Evolutionary conservation across 305 asterid genomes (phyloP), one percentile per base, ranked within the genome.

Genomic region (Rubia occidens): DNA sequence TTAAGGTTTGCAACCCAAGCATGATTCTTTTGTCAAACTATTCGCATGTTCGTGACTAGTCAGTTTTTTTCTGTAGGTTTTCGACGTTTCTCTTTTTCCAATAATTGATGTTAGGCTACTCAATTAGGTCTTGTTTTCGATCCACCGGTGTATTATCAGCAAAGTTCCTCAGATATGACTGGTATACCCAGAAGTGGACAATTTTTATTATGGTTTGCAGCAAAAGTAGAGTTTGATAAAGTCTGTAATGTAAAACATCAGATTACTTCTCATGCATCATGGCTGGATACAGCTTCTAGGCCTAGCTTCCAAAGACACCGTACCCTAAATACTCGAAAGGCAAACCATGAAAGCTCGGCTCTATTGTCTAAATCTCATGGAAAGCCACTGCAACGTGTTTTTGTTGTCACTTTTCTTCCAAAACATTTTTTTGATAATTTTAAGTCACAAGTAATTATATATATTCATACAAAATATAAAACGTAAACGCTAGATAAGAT

Each of bases 91-190:
- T 62, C 47, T 0, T 63, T 63, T 63, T 39, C 11, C n/a, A 37
- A 3, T n/a, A 26, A 39, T 39, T 37, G 20, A 37, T 43, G 17
- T 63, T 39, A 39, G 51, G 51, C 67, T 63, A n/a, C 32, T n/a
- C 32, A n/a, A 8, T 63, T 18, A 40, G 51, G 51, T 63, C 51
- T 6, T 63, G 67, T 37, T 39, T 61, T 63, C 29, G 51, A 63
- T 21, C 4, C 20, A 8, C 9, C 6, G 3, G 11, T 40, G 67
- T 37, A 35, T 58, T 7, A 58, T 20, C 14, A 10, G 60, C 60
- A 14, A 32, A 32, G 3, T 32, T 32, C 37, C 3, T 32, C 37
- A 32, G 37, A 32, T 32, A 32, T 32, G 37, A 32, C 37, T 32
- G 37, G 37, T 32, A 60, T 32, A 51, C 58, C 58, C 58, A 17